These are phyloP conservation scores for Euphorbia tirucalli DNA, from an alignment of 345 rosid genomes.

Conservation along the genomic window DNA sequence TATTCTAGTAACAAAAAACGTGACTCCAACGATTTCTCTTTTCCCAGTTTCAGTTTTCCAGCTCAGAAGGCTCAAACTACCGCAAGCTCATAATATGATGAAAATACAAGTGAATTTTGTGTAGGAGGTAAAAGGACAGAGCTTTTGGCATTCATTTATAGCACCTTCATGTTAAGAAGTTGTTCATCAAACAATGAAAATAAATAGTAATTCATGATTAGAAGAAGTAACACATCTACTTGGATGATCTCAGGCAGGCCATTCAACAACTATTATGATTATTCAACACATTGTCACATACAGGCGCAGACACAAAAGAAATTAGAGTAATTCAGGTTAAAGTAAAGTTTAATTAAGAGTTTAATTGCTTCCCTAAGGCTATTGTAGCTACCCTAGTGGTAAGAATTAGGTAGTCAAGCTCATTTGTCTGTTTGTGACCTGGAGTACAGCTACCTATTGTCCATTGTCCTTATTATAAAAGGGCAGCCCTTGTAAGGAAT, in stretches of 20 bases:
- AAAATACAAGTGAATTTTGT: background rate
- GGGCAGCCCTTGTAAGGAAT: no score
- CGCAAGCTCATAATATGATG: background rate
- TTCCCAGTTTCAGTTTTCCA: background rate
- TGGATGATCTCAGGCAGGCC: background rate
- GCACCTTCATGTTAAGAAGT: background rate
- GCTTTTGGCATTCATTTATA: background rate
- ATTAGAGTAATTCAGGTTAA: no score
- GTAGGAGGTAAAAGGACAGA: background rate
- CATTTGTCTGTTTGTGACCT: no score
- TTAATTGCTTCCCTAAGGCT: no score
- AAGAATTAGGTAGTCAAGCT: no score
- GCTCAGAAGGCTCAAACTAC: background rate
- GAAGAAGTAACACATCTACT: background rate
- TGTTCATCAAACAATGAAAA: background rate
- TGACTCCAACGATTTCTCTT: background rate
- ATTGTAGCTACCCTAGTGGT: no score
- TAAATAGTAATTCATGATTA: background rate
- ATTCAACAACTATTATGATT: constrained; percentile 1
- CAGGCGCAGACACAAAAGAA: no score
- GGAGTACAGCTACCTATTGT: no score
- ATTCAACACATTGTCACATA: no score
- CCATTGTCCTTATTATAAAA: no score
- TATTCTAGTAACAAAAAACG: background rate
- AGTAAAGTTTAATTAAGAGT: no score